Evolutionary conservation across 805 yeast genomes (phyloP), one percentile per base, ranked within the genome.

Genomic region (Isabelozyma heimii): DNA sequence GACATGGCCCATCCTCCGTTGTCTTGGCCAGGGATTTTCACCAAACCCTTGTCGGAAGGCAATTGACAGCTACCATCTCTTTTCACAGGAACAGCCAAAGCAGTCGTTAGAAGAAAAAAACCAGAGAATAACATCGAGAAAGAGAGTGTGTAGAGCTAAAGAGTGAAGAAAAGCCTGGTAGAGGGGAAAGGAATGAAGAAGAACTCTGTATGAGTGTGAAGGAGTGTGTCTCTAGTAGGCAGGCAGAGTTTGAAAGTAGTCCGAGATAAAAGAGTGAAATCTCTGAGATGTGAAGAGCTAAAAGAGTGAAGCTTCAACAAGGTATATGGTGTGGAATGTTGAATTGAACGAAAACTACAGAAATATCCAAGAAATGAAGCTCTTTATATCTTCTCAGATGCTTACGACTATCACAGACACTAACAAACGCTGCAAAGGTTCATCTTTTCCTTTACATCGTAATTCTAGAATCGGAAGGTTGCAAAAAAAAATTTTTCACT

Each of bases 1-100:
- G 84, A 80, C 80, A 87, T 76, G 44, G 96, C 97, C 96, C 96
- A 91, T 20, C 97, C 97, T 44, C 77, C 91, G 58, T 86, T 87
- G 14, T 65, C 56, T 27, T 82, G 79, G 35, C 64, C 63, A 45
- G 89, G 83, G 45, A 89, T 85, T 2, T 84, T 72, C 14, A 90
- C 92, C 58, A 91, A 75, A 8, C 90, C 91, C 24, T 73, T 73
- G 57, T 78, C 72, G 20, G 76, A 54, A 35, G 96, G 96, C 70
- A 90, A 89, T 3, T 78, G 55, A 69, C 96, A 89, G 17, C 80
- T 76, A 48, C 67, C 60, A 53, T 65, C 61, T 59, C 54, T 54
- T 61, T 66, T 57, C 8, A n/a, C 60, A 38, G 65, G 58, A 39
- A 53, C 49, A 8, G 62, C 62, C 26, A 60, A 50, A 30, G 61